Evolutionary conservation across 139 green algal genomes (phyloP).

Genomic region (Volvox africanus): DNA sequence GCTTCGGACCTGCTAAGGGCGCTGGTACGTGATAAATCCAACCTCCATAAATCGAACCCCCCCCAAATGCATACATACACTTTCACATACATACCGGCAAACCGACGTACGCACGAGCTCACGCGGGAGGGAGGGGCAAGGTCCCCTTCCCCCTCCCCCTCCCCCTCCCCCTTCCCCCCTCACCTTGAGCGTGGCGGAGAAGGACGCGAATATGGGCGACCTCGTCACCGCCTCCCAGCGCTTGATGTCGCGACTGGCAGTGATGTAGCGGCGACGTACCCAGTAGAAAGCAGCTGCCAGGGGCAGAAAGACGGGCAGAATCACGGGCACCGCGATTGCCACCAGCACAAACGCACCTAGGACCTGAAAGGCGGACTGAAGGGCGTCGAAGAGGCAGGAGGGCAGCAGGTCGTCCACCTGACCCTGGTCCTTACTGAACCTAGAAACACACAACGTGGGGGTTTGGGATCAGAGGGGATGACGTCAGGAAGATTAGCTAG

Average conservation of each 20-base stretch:
- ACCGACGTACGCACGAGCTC: too few species aligned
- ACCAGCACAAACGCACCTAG: slow-evolving; percentile 56
- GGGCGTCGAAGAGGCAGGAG: slow-evolving; percentile 75
- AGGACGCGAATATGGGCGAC: slow-evolving; percentile 90
- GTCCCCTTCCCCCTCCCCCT: background rate
- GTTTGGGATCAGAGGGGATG: slow-evolving; percentile 43
- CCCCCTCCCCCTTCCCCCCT: too few species aligned
- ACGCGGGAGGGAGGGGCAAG: too few species aligned
- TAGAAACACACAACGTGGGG: background rate
- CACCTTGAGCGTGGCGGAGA: slow-evolving; percentile 81
- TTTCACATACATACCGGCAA: too few species aligned
- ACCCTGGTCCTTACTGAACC: slow-evolving; percentile 84
- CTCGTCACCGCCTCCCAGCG: slow-evolving; percentile 88
- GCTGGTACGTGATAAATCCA: too few species aligned
- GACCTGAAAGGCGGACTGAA: slow-evolving; percentile 58
- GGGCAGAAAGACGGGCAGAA: slow-evolving; percentile 82
- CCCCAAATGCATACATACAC: too few species aligned
- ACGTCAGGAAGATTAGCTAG: background rate
- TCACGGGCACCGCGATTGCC: slow-evolving; percentile 75
- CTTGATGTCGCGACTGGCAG: slow-evolving; percentile 91
- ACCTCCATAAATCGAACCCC: too few species aligned
- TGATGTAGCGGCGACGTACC: slow-evolving; percentile 72
- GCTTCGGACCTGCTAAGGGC: too few species aligned
- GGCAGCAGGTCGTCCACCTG: slow-evolving; percentile 84
- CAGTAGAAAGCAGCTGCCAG: slow-evolving; percentile 64